Base-by-base conservation (phyloP, 1,139 yeast genomes). In the Suhomyces maxii region DNA sequence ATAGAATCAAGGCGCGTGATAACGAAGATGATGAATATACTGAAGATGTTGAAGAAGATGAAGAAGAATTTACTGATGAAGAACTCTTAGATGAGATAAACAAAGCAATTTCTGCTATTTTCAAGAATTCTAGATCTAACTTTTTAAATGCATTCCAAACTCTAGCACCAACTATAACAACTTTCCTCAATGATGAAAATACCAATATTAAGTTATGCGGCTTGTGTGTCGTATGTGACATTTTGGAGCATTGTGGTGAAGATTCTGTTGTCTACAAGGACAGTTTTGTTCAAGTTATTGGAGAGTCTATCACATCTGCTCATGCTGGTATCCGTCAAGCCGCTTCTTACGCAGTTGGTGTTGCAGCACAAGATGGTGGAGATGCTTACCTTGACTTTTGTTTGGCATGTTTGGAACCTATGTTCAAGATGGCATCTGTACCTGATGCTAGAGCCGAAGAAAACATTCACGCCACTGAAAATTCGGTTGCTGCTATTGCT, bases 381-480 rank as follows among this genome's bases (percentile, higher is more conserved):
- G 73, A 72, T 7, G 67, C 73, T 8, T 89, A 83, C 60, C 76
- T 77, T 13, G 84, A 84, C 31, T 77, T 86, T 48, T 82, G 87
- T 47, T 65, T 88, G 28, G 80, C 85, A 6, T 79, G 91, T 33
- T 71, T 91, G 50, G 89, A 84, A 54, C 83, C 89, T 23, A 76
- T 93, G 66, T 80, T 87, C 59, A 83, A 83, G 57, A 81, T 90
- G 72, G 81, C 86, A 18, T 76, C 82, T 37, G 83, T 84, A 26
- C 91, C 96, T n/a, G 96, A 89, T 55, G 86, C 97, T 3, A 82
- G 89, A 52, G 81, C 85, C 8, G 96, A 89, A 43, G 97, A 88
- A 49, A 90, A 90, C 57, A 68, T 87, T 32, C 79, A 80, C 53
- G 96, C 97, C 4, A 90, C 98, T 1, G 99, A 93, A 64, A 87